Evolutionary conservation across 805 yeast genomes (phyloP).

Genomic region (Saccharomyces paradoxus): DNA sequence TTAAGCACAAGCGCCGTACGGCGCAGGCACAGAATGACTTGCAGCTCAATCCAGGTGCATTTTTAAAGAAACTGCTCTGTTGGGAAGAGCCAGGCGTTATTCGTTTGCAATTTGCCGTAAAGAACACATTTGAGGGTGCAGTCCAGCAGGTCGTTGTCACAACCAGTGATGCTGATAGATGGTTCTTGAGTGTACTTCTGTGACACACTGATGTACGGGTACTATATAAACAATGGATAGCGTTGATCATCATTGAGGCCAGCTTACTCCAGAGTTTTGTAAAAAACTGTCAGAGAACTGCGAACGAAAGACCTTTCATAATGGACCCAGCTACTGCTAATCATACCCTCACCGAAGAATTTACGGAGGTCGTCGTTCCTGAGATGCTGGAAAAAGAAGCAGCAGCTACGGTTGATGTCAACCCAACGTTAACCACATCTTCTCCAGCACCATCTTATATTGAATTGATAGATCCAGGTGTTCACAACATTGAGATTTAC

Average conservation of each 20-base stretch:
- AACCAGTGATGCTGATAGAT: background rate
- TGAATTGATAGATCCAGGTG: constrained; percentile 33
- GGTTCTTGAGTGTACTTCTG: background rate
- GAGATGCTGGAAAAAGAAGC: background rate
- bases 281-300: background rate
- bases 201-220: background rate
- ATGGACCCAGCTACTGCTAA: background rate
- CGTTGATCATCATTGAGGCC: background rate
- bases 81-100: background rate
- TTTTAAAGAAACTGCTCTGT: background rate
- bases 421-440: background rate
- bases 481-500: constrained; percentile 47
- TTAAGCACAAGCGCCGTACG: background rate
- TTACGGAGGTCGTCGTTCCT: background rate
- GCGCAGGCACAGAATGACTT: background rate
- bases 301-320: background rate
- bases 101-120: background rate
- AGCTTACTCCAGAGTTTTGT: no score
- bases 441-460: background rate
- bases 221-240: background rate
- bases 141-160: background rate
- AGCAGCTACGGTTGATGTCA: background rate
- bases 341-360: background rate
- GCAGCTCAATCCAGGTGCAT: background rate
- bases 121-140: background rate